Evolutionary conservation across 495 filamentous ascomycete species (phyloP), one percentile per base, ranked within the genome.

Genomic region (Daldinia childiae): DNA sequence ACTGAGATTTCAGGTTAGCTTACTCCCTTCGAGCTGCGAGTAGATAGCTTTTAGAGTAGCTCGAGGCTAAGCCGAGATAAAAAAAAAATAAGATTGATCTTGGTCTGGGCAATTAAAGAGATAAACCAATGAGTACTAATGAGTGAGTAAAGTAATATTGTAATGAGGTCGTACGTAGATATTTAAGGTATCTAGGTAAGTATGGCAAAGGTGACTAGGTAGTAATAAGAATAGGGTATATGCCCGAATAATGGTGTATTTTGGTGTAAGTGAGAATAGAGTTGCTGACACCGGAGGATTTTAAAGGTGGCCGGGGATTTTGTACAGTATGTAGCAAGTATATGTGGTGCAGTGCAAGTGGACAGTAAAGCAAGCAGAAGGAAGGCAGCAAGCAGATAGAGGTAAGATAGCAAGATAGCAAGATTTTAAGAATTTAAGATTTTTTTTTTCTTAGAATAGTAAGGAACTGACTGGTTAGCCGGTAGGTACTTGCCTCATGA

Each of bases 271-370:
- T 63, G 75, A 55, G 73, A 61, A 73, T 76, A 76, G 66, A 57
- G 62, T 69, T 76, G 62, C 14, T 69, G 73, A 72, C 68, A 58
- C 73, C 73, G 73, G 76, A 73, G 72, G 65, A 72, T 77, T 77
- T 71, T 58, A 24, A 69, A 55, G 68, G 62, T 34, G 59, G 59
- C 60, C 61, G 65, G 65, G 65, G 38, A 64, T 43, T 30, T 30
- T 54, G 26, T 54, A 29, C 26, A 29, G 24, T 52, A 52, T 1
- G 29, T 32, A 32, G 29, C 0, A 36, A 1, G 50, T 30, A 52
- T 30, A 29, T 52, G 50, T 14, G 26, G 50, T 30, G 50, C 50
- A 54, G 50, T 29, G 50, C 12, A 54, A 29, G 12, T 54, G 24
- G 50, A 11, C 30, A 36, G n/a, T n/a, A n/a, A n/a, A n/a, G 50